Evolutionary conservation across 2,329 filamentous ascomycete genomes (phyloP), one percentile per base, ranked within the genome.

Genomic region (Neofusicoccum laricinum): DNA sequence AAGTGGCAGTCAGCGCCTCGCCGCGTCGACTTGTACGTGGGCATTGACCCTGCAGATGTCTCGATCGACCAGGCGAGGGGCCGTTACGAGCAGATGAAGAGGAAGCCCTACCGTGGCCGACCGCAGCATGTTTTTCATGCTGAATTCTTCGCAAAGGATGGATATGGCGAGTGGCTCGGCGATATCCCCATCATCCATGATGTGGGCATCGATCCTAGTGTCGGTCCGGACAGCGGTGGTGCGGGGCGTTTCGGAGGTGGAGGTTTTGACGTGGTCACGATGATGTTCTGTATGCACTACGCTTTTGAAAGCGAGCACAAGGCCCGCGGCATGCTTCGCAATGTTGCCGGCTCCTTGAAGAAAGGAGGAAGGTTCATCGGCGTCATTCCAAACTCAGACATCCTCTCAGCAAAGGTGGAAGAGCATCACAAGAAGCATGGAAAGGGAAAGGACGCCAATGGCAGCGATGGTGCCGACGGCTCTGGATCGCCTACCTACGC

Each of bases 271-370:
- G 91, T 98, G 46, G 94, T 99, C 67, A 93, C 90, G 73, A 97
- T 97, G 87, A 99, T 99, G 95, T 99, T 99, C 77, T 96, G 93
- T 72, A 95, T 99, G 88, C 95, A 99, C 79, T 99, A 99, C 76
- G 93, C 95, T 5, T 99, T 98, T 70, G 95, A 98, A 80, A 92
- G 84, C 61, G 94, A 99, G 76, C 86, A 87, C 53, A 96, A 97
- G 77, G 92, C 94, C 2, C 87, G 92, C 49, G 91, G 87, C 67
- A 98, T 99, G 95, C 84, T 99, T 64, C 86, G 88, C 71, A 99
- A 99, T 73, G 94, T 99, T 2, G 90, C 95, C 0, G 91, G 93
- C 0, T 86, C 91, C 2, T 78, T 99, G 71, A 97, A 94, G 77
- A 97, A 98, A 75, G 95, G 95, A 25, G 95, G 95, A 1, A 88